Conservation (phyloP, 2,329 filamentous ascomycete genomes). For the Ophiostoma pallidulum region DNA sequence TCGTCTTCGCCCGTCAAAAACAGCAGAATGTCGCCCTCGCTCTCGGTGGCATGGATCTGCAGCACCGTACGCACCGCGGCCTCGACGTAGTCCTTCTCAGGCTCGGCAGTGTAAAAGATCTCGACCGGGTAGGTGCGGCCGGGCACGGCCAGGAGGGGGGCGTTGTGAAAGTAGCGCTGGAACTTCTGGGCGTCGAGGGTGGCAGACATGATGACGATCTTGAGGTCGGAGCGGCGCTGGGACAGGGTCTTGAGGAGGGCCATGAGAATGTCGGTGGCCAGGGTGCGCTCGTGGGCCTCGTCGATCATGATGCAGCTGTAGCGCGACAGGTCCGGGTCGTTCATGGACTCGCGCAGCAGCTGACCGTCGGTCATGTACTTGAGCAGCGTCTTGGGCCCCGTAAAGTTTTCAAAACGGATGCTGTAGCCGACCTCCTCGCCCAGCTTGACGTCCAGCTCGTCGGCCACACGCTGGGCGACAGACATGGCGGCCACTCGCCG, state of each 20-base stretch:
- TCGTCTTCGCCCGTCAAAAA: conserved; percentile 98
- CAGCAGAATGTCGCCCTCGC: conserved; percentile 83
- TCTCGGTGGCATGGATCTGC: conserved; percentile 90
- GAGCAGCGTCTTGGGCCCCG: conserved; percentile 75
- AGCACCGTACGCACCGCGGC: conserved; percentile 88
- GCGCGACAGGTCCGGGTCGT: conserved; percentile 81
- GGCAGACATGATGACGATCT: conserved; percentile 98
- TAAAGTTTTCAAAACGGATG: conserved; percentile 97
- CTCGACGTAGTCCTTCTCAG: conserved; percentile 94
- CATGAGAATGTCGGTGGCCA: conserved; percentile 96
- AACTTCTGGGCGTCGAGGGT: conserved; percentile 97
- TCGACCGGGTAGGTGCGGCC: conserved; percentile 94
- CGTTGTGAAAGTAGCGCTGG: conserved; percentile 92
- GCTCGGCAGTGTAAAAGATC: conserved; percentile 96
- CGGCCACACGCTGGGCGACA: conserved; percentile 92
- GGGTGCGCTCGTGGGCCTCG: conserved; percentile 94
- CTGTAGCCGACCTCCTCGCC: conserved; percentile 97
- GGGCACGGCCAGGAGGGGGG: conserved; percentile 85
- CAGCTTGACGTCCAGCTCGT: conserved; percentile 88
- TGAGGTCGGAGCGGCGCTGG: conserved; percentile 72
- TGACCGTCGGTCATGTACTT: conserved; percentile 99
- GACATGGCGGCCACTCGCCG: conserved; percentile 98
- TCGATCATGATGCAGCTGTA: conserved; percentile 98
- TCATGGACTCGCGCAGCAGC: conserved; percentile 91
- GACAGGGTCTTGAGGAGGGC: conserved; percentile 89